Evolutionary conservation across 768 basidiomycete species (phyloP), one percentile per base, ranked within the genome.

Genomic region (Collybia nuda): DNA sequence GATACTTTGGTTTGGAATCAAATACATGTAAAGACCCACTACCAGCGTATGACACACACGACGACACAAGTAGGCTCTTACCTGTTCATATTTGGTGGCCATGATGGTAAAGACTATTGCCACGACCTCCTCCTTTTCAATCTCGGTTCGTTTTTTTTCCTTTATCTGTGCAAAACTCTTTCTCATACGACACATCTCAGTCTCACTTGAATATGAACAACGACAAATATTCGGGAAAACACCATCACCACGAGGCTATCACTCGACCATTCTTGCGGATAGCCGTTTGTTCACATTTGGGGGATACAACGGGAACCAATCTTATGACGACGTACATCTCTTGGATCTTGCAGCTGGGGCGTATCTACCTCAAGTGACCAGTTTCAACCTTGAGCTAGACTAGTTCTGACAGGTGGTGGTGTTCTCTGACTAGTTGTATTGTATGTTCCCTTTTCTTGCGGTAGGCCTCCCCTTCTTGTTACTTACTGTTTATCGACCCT

Each of bases 11-110:
- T 69, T 29, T 77, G 78, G 76, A 78, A 67, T 26, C 66, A 73
- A 45, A 67, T 82, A 5, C 74, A 75, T 48, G 62, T 62, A 65
- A 57, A 65, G 46, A 60, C 58, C 64, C 60, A 56, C 40, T 62
- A 86, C 59, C 81, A 84, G 54, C 81, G 91, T 8, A 75, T 95
- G 38, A 86, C 88, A 22, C 95, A 98, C 58, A 88, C 87, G 9
- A 79, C 93, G 12, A 93, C 93, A 0, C 90, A 89, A 65, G 89
- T 98, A 14, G 93, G 95, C 24, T 93, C 91, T 1, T 95, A 92
- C 63, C 79, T 98, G 0, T 94, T 95, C 70, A 78, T 96, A 47
- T 75, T 86, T 39, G 94, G 93, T 0, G 95, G 95, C 2, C 93
- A 96, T 68, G 88, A 95, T 55, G 89, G 90, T 4, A 67, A 70